phyloP scores from a whole-genome alignment of 805 yeast species.

The Saccharomyces jurei region DNA sequence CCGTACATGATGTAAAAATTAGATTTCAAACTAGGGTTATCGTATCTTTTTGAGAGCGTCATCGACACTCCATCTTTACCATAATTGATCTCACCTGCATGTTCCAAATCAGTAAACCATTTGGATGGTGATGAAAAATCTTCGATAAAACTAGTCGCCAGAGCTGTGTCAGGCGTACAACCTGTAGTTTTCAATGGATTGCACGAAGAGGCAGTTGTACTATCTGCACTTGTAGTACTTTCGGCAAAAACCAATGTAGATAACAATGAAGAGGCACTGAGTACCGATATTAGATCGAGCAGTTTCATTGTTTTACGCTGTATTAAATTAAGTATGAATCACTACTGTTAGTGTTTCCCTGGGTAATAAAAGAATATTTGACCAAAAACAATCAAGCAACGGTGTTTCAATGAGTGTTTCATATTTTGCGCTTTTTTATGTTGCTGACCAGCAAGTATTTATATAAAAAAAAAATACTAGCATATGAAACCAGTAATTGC shows the following conservation, averaged over 20 bases:
- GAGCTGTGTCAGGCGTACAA: slow-evolving; percentile 50
- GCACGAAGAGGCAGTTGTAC: slow-evolving; percentile 26
- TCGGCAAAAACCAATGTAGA: slow-evolving; percentile 1
- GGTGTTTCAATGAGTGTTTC: background rate
- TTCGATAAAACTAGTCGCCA: slow-evolving; percentile 46
- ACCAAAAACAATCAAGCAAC: background rate
- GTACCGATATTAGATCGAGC: background rate
- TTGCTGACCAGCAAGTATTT: background rate
- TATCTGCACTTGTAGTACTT: background rate
- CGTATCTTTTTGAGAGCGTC: slow-evolving; percentile 52
- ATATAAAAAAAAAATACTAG: background rate
- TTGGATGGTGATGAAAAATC: slow-evolving; percentile 41
- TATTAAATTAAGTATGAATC: background rate
- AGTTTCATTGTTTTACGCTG: background rate
- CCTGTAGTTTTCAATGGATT: slow-evolving; percentile 35
- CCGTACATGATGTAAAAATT: slow-evolving; percentile 87
- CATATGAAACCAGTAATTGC: background rate
- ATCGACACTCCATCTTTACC: slow-evolving; percentile 55
- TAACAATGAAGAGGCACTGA: background rate
- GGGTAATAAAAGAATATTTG: too few relatives aligned
- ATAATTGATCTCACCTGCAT: slow-evolving; percentile 38
- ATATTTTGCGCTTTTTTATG: background rate
- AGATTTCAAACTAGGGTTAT: slow-evolving; percentile 72
- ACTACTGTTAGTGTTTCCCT: too few relatives aligned
- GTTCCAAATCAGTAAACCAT: slow-evolving; percentile 36